A percentile compares a stretch with the other conserved stretches of the same genome.
These are phyloP conservation scores for Termitomyces sp. DNA, from an alignment of 768 basidiomycete species.

Conservation along the genomic window DNA sequence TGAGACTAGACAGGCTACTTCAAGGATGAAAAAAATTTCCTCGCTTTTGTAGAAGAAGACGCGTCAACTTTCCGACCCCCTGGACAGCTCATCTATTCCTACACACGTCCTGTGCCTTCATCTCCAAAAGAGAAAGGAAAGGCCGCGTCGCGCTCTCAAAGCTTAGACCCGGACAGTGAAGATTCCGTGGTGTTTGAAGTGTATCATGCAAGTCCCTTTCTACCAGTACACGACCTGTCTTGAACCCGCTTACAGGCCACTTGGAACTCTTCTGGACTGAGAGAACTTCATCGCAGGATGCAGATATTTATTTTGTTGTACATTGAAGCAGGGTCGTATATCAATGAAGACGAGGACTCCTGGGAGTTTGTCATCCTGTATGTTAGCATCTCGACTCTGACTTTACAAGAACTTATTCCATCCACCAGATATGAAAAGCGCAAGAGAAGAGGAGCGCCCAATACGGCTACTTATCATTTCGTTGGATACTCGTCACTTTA, in stretches of 20 bases:
- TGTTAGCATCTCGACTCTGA: constrained; percentile 24
- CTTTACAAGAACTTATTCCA: background rate
- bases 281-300: constrained; percentile 88
- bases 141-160: constrained; percentile 32
- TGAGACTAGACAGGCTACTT: constrained; percentile 54
- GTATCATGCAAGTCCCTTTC: constrained; percentile 67
- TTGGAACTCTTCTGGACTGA: constrained; percentile 84
- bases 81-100: constrained; percentile 74
- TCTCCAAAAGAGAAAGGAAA: constrained; percentile 52
- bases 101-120: constrained; percentile 52
- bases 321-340: constrained; percentile 94
- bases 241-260: constrained; percentile 51
- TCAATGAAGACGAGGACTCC: constrained; percentile 86
- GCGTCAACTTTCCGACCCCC: constrained; percentile 73
- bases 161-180: constrained; percentile 46
- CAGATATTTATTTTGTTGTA: constrained; percentile 93
- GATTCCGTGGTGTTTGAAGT: constrained; percentile 80
- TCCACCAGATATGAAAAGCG: constrained; percentile 76
- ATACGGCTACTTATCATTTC: constrained; percentile 78
- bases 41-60: constrained; percentile 69
- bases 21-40: constrained; percentile 64
- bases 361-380: constrained; percentile 94
- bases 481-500: constrained; percentile 93
- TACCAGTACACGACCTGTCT: background rate
- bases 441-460: constrained; percentile 47